Evolutionary conservation across 805 yeast species (phyloP).

Genomic region (Hanseniaspora opuntiae): DNA sequence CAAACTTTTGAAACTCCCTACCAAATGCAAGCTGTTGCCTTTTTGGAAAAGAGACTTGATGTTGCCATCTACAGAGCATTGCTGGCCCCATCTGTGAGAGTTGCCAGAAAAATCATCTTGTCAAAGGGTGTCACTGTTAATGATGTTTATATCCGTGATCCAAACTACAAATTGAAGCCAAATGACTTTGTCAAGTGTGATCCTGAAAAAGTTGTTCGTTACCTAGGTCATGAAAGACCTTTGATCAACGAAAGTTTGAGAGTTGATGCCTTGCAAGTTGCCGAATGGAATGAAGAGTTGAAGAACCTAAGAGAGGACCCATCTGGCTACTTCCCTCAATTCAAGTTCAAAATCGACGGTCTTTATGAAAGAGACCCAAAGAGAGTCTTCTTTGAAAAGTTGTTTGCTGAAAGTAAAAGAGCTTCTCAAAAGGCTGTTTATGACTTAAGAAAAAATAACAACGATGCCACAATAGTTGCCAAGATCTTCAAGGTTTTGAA

Average conservation of each 20-base stretch:
- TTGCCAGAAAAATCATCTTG: constrained; percentile 77
- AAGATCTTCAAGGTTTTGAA: constrained; percentile 17
- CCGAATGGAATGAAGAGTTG: constrained; percentile 64
- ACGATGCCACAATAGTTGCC: constrained; percentile 24
- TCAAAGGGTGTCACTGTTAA: constrained; percentile 76
- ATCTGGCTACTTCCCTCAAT: constrained; percentile 22
- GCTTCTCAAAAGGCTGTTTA: constrained; percentile 28
- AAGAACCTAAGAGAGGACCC: constrained; percentile 39
- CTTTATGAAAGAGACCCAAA: constrained; percentile 24
- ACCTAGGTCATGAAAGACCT: constrained; percentile 79
- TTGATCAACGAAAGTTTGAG: constrained; percentile 51
- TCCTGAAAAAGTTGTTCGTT: constrained; percentile 73
- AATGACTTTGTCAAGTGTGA: constrained; percentile 80
- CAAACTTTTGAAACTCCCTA: constrained; percentile 54
- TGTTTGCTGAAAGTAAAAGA: constrained; percentile 30
- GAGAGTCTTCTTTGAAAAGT: constrained; percentile 21
- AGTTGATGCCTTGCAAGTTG: constrained; percentile 58
- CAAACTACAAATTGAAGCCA: constrained; percentile 60
- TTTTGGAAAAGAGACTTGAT: constrained; percentile 77
- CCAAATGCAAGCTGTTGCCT: constrained; percentile 77
- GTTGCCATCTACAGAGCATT: constrained; percentile 79
- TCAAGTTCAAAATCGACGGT: constrained; percentile 18
- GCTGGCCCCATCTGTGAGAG: constrained; percentile 88
- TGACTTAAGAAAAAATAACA: constrained; percentile 14
- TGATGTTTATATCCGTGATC: constrained; percentile 64